phyloP scores from a whole-genome alignment of 2,329 filamentous ascomycete species.

The Aspergillus hortae region DNA sequence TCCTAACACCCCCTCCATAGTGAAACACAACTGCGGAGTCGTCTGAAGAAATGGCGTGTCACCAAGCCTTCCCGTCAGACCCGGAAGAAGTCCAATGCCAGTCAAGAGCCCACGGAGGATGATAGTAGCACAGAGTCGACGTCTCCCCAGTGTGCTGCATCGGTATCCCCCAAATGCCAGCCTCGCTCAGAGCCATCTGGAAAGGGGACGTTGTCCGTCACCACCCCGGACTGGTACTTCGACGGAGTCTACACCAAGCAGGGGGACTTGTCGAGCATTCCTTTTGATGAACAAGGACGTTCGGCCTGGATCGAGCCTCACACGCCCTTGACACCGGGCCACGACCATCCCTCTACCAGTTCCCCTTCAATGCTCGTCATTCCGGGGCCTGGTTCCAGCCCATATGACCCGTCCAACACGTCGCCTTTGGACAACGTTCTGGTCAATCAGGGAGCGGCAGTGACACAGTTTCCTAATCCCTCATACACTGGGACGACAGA shows the following conservation, averaged over 20 bases:
- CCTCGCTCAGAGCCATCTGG: conserved; percentile 6
- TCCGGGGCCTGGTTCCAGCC: conserved; percentile 18
- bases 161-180: conserved; percentile 12
- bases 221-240: conserved; percentile 17
- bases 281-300: conserved; percentile 6
- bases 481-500: conserved; percentile 26
- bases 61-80: conserved; percentile 44
- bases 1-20: conserved; percentile 18
- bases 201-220: conserved; percentile 3
- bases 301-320: not conserved
- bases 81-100: conserved; percentile 35
- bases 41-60: conserved; percentile 44
- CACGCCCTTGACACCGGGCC: not conserved
- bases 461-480: conserved; percentile 20
- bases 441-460: conserved; percentile 24
- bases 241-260: conserved; percentile 10
- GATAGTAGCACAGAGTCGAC: conserved; percentile 18
- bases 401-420: conserved; percentile 25
- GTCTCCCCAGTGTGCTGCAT: conserved; percentile 13
- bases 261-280: conserved; percentile 6
- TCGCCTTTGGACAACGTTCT: conserved; percentile 25
- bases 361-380: conserved; percentile 12
- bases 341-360: conserved; percentile 7
- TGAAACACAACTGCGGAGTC: conserved; percentile 43
- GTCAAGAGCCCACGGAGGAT: conserved; percentile 15